These are phyloP conservation scores for Plantago major DNA, from an alignment of 257 asterid genomes.

Conservation along the genomic window DNA sequence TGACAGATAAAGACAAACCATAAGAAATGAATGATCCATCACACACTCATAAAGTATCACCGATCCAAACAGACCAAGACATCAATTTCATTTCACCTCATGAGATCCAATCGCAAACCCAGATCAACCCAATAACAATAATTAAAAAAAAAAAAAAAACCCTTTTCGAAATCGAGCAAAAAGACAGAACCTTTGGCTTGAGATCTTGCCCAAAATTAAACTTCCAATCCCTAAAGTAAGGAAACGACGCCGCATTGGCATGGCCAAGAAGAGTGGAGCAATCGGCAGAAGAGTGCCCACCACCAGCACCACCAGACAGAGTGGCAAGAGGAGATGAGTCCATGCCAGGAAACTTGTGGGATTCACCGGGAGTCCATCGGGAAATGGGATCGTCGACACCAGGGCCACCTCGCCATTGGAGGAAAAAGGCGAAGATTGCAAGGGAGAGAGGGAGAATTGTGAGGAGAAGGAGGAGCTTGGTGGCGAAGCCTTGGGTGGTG, in stretches of 20 bases:
- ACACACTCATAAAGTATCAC: not conserved
- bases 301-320: conserved; percentile 6
- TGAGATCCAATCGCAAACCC: conserved; percentile 19
- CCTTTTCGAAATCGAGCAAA: conserved; percentile 4
- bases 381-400: conserved; percentile 54
- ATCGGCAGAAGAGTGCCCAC: conserved; percentile 36
- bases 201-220: conserved; percentile 41
- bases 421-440: conserved; percentile 65
- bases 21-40: not conserved
- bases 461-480: conserved; percentile 49
- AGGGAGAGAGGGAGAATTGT: conserved; percentile 62
- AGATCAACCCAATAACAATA: not conserved
- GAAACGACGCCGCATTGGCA: conserved; percentile 40
- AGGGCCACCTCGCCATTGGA: conserved; percentile 81
- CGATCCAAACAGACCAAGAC: not conserved
- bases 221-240: conserved; percentile 44
- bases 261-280: conserved; percentile 50
- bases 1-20: not conserved
- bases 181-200: conserved; percentile 43
- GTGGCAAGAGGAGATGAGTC: conserved; percentile 47
- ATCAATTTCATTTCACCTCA: not conserved
- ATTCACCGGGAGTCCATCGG: conserved; percentile 45
- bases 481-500: conserved; percentile 33
- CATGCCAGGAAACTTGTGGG: conserved; percentile 53
- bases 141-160: conserved; percentile 6